Percentiles rank a stretch among this genome's conserved stretches.
Evolutionary conservation across 495 filamentous ascomycete genomes (phyloP).

Genomic region (Clohesyomyces aquaticus): DNA sequence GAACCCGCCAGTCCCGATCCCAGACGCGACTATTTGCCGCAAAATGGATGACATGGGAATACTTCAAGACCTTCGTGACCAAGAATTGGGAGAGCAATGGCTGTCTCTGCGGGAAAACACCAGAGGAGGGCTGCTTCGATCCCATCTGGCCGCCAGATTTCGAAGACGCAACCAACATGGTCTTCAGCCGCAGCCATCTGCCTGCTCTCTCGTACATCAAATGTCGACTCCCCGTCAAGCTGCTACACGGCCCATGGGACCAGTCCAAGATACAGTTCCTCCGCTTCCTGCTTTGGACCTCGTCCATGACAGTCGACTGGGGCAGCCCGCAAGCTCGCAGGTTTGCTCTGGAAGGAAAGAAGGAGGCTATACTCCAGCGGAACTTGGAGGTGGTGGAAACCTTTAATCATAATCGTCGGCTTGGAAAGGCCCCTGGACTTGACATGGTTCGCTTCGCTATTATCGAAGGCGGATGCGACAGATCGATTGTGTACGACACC

Average conservation of each 20-base stretch:
- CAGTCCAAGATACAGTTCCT: conserved; percentile 31
- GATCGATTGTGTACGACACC: conserved; percentile 32
- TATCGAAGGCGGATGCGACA: conserved; percentile 33
- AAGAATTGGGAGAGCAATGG: conserved; percentile 21
- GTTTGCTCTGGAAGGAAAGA: conserved; percentile 20
- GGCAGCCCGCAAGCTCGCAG: conserved; percentile 7
- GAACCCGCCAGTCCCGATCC: conserved; percentile 2
- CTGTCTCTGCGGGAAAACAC: conserved; percentile 32
- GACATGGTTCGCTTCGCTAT: conserved; percentile 32
- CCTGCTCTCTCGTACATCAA: conserved; percentile 29
- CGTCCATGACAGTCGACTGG: conserved; percentile 37
- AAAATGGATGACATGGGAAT: conserved; percentile 36
- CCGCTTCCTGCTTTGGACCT: conserved; percentile 27
- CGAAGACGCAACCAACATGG: conserved; percentile 29
- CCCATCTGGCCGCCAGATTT: conserved; percentile 35
- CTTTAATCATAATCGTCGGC: conserved; percentile 36
- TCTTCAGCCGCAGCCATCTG: conserved; percentile 28
- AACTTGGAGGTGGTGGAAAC: conserved; percentile 31
- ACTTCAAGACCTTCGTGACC: conserved; percentile 19
- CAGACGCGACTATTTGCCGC: conserved; percentile 29
- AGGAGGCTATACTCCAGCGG: conserved; percentile 23
- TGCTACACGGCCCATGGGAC: conserved; percentile 34
- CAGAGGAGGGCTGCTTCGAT: conserved; percentile 23
- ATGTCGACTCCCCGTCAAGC: conserved; percentile 31
- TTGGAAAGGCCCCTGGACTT: conserved; percentile 29